Evolutionary conservation across 2,329 filamentous ascomycete genomes (phyloP), one percentile per base, ranked within the genome.

Genomic region (Penicillium corylophilum): DNA sequence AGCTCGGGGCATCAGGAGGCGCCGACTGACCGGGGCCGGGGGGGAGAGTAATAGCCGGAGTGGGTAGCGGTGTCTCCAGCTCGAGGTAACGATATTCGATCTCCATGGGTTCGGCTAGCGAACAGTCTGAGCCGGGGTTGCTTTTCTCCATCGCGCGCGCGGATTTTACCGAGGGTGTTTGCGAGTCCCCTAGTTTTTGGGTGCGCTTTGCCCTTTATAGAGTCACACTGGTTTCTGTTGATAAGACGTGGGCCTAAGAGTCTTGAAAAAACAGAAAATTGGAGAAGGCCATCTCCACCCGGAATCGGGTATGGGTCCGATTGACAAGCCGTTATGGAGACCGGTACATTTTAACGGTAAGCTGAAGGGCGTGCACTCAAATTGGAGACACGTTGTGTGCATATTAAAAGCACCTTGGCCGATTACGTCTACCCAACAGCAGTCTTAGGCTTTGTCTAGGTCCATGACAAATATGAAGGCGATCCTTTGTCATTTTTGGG

Each of bases 1-100:
- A 80, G 66, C 90, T 78, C 4, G 89, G 89, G 22, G 75, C 76
- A 46, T 78, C 70, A 41, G 86, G 86, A 1, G 79, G 69, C n/a
- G 74, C 55, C 8, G 66, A 64, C 33, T 68, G 62, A 16, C 64
- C 61, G 3, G 61, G 48, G 10, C 53, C 59, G 46, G 70, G 53
- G 60, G 69, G 57, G 51, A 66, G 53, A 51, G 64, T 62, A 50
- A 70, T 62, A 54, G 59, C 55, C 50, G 73, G 72, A 2, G 73
- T 71, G 2, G 84, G 83, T 1, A 87, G 65, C 13, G 75, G 69
- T 1, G 83, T 87, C 44, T 85, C 79, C 64, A 86, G 84, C 1
- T 80, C 83, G 46, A 88, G 71, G 62, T 87, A 86, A 16, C 79
- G 76, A 66, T 81, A 82, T 15, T 78, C 71, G 49, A 87, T 75